Conservation (phyloP, 805 yeast genomes). For the Saturnispora serradocipensis region DNA sequence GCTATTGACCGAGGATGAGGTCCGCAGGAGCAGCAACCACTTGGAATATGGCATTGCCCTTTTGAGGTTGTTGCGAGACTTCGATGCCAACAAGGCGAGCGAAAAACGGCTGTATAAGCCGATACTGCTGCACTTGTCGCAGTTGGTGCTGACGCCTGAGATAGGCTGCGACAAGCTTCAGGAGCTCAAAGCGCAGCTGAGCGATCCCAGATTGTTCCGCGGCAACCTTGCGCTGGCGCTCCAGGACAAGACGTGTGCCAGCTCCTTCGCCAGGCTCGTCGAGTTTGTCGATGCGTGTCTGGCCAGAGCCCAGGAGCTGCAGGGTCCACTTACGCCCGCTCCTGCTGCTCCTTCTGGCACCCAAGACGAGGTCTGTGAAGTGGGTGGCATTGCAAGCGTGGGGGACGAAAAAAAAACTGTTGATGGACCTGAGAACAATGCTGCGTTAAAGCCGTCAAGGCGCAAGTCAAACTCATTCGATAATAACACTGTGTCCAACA, state of each 20-base stretch:
- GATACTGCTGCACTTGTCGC: conserved; percentile 41
- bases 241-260: conserved; percentile 4
- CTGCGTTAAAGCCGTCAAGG: not conserved
- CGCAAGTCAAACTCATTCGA: not conserved
- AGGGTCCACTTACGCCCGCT: conserved; percentile 1
- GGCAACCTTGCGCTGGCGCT: conserved; percentile 22
- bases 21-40: conserved; percentile 41
- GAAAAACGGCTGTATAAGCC: conserved; percentile 45
- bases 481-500: not conserved
- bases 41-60: conserved; percentile 47
- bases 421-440: not conserved
- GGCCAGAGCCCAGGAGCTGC: conserved; percentile 9
- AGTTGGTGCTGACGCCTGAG: conserved; percentile 34
- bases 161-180: conserved; percentile 17
- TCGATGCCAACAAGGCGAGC: conserved; percentile 39
- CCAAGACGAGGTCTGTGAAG: not conserved
- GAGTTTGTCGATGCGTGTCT: conserved; percentile 20
- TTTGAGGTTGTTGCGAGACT: conserved; percentile 37
- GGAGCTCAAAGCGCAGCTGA: conserved; percentile 17
- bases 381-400: not conserved
- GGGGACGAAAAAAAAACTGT: not conserved
- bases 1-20: conserved; percentile 34
- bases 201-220: conserved; percentile 19
- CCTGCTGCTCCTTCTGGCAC: not conserved
- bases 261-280: conserved; percentile 1